A percentile compares a stretch with the other conserved stretches of the same genome.
Conservation (phyloP, 1,284 basidiomycete genomes). For the Papiliotrema flavescens region DNA sequence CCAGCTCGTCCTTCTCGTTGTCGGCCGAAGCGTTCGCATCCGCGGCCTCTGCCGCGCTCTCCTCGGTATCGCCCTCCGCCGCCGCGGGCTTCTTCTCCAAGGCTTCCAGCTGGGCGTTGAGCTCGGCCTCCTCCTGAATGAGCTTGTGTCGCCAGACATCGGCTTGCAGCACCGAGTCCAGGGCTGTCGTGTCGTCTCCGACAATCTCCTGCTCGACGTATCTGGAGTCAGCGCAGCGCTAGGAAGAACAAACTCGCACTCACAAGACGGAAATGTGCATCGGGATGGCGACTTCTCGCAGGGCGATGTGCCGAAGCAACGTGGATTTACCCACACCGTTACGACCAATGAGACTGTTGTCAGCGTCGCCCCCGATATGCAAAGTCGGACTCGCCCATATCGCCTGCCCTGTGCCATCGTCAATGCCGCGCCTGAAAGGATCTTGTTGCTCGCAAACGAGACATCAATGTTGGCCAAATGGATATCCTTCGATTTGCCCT, state of each 20-base stretch:
- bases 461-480: conserved; percentile 94
- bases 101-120: conserved; percentile 67
- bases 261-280: conserved; percentile 90
- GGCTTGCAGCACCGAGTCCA: conserved; percentile 92
- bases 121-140: conserved; percentile 69
- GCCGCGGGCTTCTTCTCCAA: conserved; percentile 55
- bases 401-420: conserved; percentile 85
- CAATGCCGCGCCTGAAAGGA: conserved; percentile 74
- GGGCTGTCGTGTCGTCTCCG: conserved; percentile 87
- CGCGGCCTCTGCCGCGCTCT: conserved; percentile 56
- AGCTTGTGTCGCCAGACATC: conserved; percentile 94
- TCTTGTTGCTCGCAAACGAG: conserved; percentile 88
- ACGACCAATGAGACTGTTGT: conserved; percentile 56
- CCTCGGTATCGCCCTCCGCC: conserved; percentile 32
- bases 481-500: conserved; percentile 94
- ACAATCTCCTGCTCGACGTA: conserved; percentile 97
- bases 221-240: conserved; percentile 7
- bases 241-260: conserved; percentile 4
- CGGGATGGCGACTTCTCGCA: conserved; percentile 91
- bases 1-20: conserved; percentile 75
- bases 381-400: conserved; percentile 57
- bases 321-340: conserved; percentile 97
- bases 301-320: conserved; percentile 88
- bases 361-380: conserved; percentile 6
- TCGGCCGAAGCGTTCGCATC: conserved; percentile 64